Conservation (phyloP, 2,329 filamentous ascomycete genomes). For the Epichloe uncinata region DNA sequence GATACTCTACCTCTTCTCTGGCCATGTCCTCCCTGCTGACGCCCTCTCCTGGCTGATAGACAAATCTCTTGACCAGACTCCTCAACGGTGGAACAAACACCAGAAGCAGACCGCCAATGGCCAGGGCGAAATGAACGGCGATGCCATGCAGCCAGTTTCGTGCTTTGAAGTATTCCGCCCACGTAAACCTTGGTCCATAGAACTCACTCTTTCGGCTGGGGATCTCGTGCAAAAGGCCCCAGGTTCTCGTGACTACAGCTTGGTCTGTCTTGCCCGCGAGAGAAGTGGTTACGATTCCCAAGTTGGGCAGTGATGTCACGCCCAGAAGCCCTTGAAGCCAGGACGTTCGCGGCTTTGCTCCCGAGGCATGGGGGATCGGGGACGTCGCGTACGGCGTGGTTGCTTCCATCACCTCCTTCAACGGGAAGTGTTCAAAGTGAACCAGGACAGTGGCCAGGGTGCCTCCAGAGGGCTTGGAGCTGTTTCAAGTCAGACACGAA, state of each 20-base stretch:
- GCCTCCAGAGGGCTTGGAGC: slow-evolving; percentile 43
- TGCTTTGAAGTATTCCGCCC: slow-evolving; percentile 38
- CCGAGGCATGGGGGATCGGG: slow-evolving; percentile 33
- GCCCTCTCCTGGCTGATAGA: slow-evolving; percentile 43
- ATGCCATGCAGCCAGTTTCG: slow-evolving; percentile 37
- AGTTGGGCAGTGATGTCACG: slow-evolving; percentile 30
- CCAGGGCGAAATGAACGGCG: slow-evolving; percentile 33
- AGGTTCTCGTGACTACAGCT: slow-evolving; percentile 45
- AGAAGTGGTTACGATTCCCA: slow-evolving; percentile 44
- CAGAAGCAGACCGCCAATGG: slow-evolving; percentile 30
- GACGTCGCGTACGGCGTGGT: slow-evolving; percentile 42
- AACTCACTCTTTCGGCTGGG: slow-evolving; percentile 30
- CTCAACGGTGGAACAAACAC: slow-evolving; percentile 32
- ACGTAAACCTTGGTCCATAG: slow-evolving; percentile 51
- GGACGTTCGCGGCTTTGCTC: slow-evolving; percentile 15
- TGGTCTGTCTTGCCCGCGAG: slow-evolving; percentile 35
- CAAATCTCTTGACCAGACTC: slow-evolving; percentile 26
- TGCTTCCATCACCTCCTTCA: slow-evolving; percentile 32
- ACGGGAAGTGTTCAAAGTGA: slow-evolving; percentile 38
- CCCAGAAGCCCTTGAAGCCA: slow-evolving; percentile 36
- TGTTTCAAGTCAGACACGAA: slow-evolving; percentile 3
- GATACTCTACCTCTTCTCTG: slow-evolving; percentile 49
- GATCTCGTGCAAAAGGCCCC: slow-evolving; percentile 42
- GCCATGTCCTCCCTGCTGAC: slow-evolving; percentile 36
- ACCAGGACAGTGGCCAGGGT: slow-evolving; percentile 54